Evolutionary conservation across 2,329 filamentous ascomycete species (phyloP).

Genomic region (Trichoderma polysporum): DNA sequence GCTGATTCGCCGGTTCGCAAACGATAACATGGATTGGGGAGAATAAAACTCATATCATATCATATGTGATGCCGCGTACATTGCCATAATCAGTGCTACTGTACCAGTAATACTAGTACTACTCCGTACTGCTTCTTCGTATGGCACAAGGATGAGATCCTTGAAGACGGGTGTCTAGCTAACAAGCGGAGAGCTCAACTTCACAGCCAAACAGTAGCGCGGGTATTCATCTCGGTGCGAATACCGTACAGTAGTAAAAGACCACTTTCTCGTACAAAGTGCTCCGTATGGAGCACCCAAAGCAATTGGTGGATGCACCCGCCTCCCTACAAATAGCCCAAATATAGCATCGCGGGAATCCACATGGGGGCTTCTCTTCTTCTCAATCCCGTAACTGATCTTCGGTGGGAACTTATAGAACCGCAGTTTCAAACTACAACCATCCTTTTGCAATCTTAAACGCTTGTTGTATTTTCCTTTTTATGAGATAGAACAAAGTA

Average conservation of each 20-base stretch:
- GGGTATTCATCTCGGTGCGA: no score
- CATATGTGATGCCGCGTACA: background rate
- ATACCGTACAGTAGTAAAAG: no score
- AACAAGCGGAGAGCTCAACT: no score
- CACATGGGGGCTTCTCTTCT: background rate
- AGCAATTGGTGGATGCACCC: background rate
- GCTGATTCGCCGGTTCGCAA: background rate
- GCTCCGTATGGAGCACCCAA: background rate
- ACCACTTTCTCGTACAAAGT: background rate
- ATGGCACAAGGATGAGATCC: no score
- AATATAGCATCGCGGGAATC: conserved; percentile 9
- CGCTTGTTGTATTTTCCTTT: no score
- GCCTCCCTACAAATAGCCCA: background rate
- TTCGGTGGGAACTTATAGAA: conserved; percentile 10
- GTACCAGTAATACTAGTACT: background rate
- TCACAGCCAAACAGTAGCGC: no score
- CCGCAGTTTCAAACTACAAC: background rate
- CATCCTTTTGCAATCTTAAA: conserved; percentile 1
- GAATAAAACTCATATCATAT: background rate
- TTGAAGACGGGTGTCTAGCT: no score
- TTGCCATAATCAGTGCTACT: background rate
- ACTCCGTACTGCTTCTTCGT: no score
- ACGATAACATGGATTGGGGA: background rate
- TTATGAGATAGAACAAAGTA: no score
- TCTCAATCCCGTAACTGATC: conserved; percentile 10